Percentiles rank a stretch among this genome's conserved stretches.
Conservation (phyloP, 768 basidiomycete genomes). For the Tulasnella sp. region DNA sequence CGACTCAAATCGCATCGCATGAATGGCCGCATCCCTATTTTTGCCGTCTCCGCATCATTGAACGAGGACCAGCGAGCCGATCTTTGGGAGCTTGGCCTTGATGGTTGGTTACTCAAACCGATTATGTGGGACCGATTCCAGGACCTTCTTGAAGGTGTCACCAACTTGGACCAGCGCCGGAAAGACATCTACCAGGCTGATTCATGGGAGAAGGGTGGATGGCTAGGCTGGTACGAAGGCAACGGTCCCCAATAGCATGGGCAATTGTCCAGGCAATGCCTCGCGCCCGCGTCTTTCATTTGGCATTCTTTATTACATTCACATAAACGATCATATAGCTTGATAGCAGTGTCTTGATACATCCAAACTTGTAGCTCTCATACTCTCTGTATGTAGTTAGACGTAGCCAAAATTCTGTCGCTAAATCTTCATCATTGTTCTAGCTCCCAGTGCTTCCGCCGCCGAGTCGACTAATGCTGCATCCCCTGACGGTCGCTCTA, state of each 20-base stretch:
- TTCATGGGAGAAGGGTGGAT: conserved; percentile 63
- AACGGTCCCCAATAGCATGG: conserved; percentile 2
- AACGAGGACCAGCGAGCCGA: conserved; percentile 54
- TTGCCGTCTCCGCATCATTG: conserved; percentile 77
- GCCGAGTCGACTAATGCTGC: neutral
- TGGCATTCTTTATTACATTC: neutral
- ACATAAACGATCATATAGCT: neutral
- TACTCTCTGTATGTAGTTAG: neutral
- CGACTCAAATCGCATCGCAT: conserved; percentile 44
- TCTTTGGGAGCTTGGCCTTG: conserved; percentile 55
- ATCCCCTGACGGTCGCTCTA: neutral
- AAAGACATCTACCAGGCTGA: conserved; percentile 52
- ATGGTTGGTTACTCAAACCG: conserved; percentile 83
- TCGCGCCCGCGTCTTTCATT: neutral
- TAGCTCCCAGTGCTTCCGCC: conserved; percentile 5
- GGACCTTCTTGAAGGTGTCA: conserved; percentile 56
- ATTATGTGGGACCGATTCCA: conserved; percentile 70
- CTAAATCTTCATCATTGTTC: conserved; percentile 5
- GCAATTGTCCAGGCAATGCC: neutral
- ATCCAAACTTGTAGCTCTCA: neutral
- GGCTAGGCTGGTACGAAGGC: conserved; percentile 42
- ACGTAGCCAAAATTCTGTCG: neutral
- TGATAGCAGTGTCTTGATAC: neutral
- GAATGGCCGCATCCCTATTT: conserved; percentile 69
- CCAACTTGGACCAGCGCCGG: conserved; percentile 50